Conservation (phyloP, 1,284 basidiomycete species). For the Microbotryum silenes-acaulis region DNA sequence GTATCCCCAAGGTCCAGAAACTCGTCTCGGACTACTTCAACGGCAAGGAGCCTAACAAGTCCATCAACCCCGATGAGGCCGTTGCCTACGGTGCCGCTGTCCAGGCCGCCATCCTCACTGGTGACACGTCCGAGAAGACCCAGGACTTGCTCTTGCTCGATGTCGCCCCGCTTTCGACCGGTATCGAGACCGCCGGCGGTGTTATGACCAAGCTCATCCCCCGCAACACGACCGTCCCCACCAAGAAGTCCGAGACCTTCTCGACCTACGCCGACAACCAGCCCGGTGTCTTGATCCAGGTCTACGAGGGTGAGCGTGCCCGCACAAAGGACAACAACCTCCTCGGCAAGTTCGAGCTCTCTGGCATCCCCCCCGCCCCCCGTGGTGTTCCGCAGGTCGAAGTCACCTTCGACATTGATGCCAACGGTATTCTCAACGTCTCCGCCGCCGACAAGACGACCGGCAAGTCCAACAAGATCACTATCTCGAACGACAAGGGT, state of each 20-base stretch:
- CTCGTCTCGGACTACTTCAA: slow-evolving; percentile 99
- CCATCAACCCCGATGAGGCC: slow-evolving; percentile 99
- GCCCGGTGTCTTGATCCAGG: slow-evolving; percentile 96
- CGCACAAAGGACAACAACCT: slow-evolving; percentile 94
- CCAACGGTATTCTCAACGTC: slow-evolving; percentile 79
- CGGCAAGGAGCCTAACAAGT: slow-evolving; percentile 60
- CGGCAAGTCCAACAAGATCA: slow-evolving; percentile 75
- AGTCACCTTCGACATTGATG: slow-evolving; percentile 98
- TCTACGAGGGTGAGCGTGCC: slow-evolving; percentile 98
- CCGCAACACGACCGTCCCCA: slow-evolving; percentile 90
- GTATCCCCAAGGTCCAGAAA: slow-evolving; percentile 97
- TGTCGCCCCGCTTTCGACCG: slow-evolving; percentile 90
- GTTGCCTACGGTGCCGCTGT: slow-evolving; percentile 99
- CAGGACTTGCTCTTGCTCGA: slow-evolving; percentile 95
- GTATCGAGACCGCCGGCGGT: slow-evolving; percentile 98
- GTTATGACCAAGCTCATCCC: slow-evolving; percentile 68
- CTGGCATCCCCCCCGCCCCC: slow-evolving; percentile 94
- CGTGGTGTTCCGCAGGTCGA: slow-evolving; percentile 98
- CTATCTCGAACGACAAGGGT: slow-evolving; percentile 98
- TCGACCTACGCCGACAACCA: slow-evolving; percentile 99
- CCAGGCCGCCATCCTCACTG: slow-evolving; percentile 95
- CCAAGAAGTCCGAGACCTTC: slow-evolving; percentile 81
- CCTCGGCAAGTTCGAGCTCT: slow-evolving; percentile 97
- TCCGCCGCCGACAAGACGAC: slow-evolving; percentile 95
- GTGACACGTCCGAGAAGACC: slow-evolving; percentile 98